Base-by-base conservation (phyloP, 805 yeast genomes). In the Candida cerambycidarum region DNA sequence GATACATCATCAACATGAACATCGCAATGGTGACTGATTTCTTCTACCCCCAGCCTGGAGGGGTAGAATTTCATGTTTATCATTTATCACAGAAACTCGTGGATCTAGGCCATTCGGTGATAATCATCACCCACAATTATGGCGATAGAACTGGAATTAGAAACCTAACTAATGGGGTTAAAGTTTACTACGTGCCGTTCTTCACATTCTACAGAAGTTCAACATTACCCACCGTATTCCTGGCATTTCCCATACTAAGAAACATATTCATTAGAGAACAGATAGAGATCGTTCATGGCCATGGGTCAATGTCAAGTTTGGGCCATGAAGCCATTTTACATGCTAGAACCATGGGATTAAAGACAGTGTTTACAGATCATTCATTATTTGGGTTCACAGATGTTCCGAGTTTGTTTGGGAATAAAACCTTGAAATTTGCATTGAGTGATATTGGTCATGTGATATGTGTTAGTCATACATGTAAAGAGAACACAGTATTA, bases 41-140 rank as follows among this genome's bases (percentile, higher is more conserved):
- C 71, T 93, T 93, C 78, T 93, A 86, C 65, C 99, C 99, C 9
- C 99, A 93, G 59, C 85, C 97, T 0, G 99, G 99, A 3, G 99
- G 99, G 8, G 95, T 93, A 1, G 99, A 93, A 61, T 81, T 92
- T 48, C 99, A 93, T 59, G 86, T 92, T 13, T 89, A 88, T 61
- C 98, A 93, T 61, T 65, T 93, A 17, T 83, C 98, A 0, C 95
- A 89, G 61, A 80, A 83, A 55, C 76, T 90, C 42, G 83, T 88
- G 8, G 79, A 78, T 15, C 63, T 82, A 30, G 97, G 97, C 7
- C 97, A 90, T 57, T 79, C 86, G 3, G 97, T 92, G 9, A 66
- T 90, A 5, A 79, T 93, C 17, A 76, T 93, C 24, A 89, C 99
- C 8, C 99, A 93, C 62, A 82, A 89, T 15, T 90, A 93, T 57